These are phyloP conservation scores for Fereydounia khargensis DNA, from an alignment of 1,284 basidiomycete species.

Conservation along the genomic window DNA sequence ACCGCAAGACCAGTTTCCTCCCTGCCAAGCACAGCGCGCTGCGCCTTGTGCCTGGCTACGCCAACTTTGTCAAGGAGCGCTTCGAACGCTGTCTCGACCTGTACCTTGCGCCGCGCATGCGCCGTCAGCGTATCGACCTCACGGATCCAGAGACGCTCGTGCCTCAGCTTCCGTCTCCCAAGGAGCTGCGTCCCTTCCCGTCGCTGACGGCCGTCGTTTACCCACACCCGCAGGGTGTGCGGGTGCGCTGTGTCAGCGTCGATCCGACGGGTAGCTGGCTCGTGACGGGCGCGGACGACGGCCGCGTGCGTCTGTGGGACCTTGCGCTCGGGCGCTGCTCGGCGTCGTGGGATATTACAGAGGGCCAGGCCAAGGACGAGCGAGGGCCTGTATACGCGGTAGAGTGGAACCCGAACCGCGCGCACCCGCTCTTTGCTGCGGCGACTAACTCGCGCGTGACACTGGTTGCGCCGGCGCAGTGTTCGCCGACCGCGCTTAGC, in stretches of 20 bases:
- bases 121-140: slow-evolving; percentile 54
- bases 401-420: slow-evolving; percentile 89
- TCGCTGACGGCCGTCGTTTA: slow-evolving; percentile 76
- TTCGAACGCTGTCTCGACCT: slow-evolving; percentile 94
- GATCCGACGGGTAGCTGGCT: slow-evolving; percentile 90
- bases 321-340: slow-evolving; percentile 86
- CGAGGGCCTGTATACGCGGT: slow-evolving; percentile 69
- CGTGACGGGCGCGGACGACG: slow-evolving; percentile 86
- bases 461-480: slow-evolving; percentile 72
- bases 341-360: slow-evolving; percentile 75
- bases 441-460: slow-evolving; percentile 67
- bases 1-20: slow-evolving; percentile 84
- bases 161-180: slow-evolving; percentile 92
- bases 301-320: slow-evolving; percentile 87
- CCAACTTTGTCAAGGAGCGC: slow-evolving; percentile 86
- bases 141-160: slow-evolving; percentile 75
- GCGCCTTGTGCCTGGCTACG: slow-evolving; percentile 87
- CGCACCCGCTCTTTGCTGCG: slow-evolving; percentile 77
- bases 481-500: slow-evolving; percentile 60
- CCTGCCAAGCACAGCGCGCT: slow-evolving; percentile 82
- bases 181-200: slow-evolving; percentile 90
- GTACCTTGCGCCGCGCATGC: slow-evolving; percentile 89
- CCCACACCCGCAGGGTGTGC: slow-evolving; percentile 66
- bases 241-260: slow-evolving; percentile 74
- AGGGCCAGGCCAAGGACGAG: slow-evolving; percentile 36